Evolutionary conservation across 202 grass and related monocot genomes (phyloP).

Genomic region (Zizania palustris): DNA sequence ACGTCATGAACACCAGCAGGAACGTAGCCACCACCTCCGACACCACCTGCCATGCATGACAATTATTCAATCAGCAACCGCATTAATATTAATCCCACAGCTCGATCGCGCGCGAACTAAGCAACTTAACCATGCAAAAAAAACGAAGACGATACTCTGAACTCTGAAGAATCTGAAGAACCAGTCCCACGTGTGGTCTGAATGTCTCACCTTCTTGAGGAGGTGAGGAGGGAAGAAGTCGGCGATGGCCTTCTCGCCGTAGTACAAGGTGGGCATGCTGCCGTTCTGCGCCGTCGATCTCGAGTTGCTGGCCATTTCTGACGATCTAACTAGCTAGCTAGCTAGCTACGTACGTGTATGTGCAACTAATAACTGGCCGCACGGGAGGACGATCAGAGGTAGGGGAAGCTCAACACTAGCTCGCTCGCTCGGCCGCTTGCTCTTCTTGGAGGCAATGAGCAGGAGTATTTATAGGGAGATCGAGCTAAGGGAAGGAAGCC

Average conservation of each 20-base stretch:
- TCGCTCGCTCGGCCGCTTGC: conserved; percentile 34
- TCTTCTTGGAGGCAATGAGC: conserved; percentile 24
- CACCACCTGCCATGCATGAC: conserved; percentile 59
- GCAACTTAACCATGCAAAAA: too few relatives aligned
- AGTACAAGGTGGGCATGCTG: conserved; percentile 37
- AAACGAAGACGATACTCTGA: background rate
- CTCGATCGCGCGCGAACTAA: background rate
- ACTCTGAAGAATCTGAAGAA: background rate
- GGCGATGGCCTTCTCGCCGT: conserved; percentile 26
- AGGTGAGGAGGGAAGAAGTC: conserved; percentile 86
- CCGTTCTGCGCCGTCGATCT: conserved; percentile 53
- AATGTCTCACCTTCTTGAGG: conserved; percentile 65
- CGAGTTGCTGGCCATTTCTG: conserved; percentile 69
- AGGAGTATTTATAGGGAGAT: conserved; percentile 50
- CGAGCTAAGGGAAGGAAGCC: background rate
- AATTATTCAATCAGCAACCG: background rate
- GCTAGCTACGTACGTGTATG: background rate
- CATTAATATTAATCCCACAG: conserved; percentile 15
- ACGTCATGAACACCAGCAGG: conserved; percentile 88
- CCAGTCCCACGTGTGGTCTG: background rate
- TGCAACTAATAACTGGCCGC: background rate
- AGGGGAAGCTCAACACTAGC: conserved; percentile 24
- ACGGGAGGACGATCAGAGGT: conserved; percentile 29
- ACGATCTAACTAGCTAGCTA: conserved; percentile 19
- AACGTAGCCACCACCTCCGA: conserved; percentile 85